A percentile compares a stretch with the other conserved stretches of the same genome.
These are phyloP conservation scores for Takashimella tepidaria DNA, from an alignment of 1,284 basidiomycete species.

Conservation along the genomic window DNA sequence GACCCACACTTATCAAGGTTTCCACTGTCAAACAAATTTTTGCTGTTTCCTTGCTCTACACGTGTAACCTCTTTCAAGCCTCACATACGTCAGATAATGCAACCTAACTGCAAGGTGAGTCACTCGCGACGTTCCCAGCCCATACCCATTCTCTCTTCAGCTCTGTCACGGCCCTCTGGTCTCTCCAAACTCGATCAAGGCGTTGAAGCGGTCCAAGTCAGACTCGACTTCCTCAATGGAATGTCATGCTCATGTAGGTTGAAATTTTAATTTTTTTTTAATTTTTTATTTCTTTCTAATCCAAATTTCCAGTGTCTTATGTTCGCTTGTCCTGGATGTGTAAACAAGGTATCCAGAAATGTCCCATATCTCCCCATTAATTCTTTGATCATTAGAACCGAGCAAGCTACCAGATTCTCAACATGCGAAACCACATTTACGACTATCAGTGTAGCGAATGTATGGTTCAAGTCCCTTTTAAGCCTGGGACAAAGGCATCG, in stretches of 20 bases:
- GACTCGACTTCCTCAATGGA: constrained; percentile 4
- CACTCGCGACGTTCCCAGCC: no score
- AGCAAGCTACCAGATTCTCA: neutral
- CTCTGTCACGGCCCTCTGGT: constrained; percentile 19
- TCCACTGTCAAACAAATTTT: no score
- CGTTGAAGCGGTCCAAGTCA: no score
- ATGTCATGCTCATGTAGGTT: neutral
- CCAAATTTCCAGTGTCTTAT: constrained; percentile 3
- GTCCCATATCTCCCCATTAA: neutral
- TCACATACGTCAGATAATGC: no score
- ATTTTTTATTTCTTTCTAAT: no score
- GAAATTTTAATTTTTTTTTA: no score
- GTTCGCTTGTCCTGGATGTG: neutral
- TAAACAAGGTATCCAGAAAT: neutral
- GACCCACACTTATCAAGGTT: no score
- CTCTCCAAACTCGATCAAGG: no score
- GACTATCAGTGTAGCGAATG: neutral
- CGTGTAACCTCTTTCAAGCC: no score
- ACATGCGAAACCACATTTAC: neutral
- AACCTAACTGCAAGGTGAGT: constrained; percentile 13
- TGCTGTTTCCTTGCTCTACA: no score
- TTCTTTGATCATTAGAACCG: neutral
- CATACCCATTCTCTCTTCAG: constrained; percentile 5
- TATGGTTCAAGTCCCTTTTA: neutral
- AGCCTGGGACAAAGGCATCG: neutral